Conservation (phyloP, 805 yeast genomes). For the Clavispora phyllophila region DNA sequence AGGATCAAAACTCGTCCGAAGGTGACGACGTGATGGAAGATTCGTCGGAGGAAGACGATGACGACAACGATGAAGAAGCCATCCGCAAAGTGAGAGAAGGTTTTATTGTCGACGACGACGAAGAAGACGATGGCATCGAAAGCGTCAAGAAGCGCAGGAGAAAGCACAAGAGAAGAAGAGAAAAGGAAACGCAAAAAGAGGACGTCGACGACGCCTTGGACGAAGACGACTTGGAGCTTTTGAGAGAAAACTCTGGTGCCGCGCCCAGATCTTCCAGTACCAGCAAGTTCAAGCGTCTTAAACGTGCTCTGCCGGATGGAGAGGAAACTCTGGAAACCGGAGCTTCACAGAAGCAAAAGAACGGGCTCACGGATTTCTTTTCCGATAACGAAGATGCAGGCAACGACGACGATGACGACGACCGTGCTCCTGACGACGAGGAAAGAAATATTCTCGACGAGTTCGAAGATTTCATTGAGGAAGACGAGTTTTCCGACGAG, state of each 20-base stretch:
- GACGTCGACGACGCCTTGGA: slow-evolving; percentile 65
- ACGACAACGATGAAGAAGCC: slow-evolving; percentile 84
- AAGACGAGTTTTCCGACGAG: slow-evolving; percentile 91
- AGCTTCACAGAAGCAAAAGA: slow-evolving; percentile 5
- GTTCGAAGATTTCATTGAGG: slow-evolving; percentile 95
- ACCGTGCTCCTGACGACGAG: slow-evolving; percentile 13
- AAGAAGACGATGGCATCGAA: slow-evolving; percentile 43
- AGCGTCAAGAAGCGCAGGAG: slow-evolving; percentile 18
- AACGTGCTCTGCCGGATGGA: slow-evolving; percentile 50
- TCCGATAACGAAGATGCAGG: slow-evolving; percentile 48
- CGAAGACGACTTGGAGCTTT: slow-evolving; percentile 89
- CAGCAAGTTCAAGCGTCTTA: slow-evolving; percentile 71
- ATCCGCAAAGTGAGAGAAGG: slow-evolving; percentile 80
- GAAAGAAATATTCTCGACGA: slow-evolving; percentile 59
- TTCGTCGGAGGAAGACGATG: slow-evolving; percentile 87
- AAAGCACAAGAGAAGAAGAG: slow-evolving; percentile 20
- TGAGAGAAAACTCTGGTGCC: slow-evolving; percentile 89
- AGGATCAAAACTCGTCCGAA: slow-evolving; percentile 29
- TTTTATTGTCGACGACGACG: slow-evolving; percentile 90
- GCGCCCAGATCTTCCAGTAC: slow-evolving; percentile 28
- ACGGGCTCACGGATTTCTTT: slow-evolving; percentile 62
- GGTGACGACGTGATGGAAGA: slow-evolving; percentile 45
- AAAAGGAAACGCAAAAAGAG: slow-evolving; percentile 4
- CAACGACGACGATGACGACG: slow-evolving; percentile 30
- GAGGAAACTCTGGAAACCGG: slow-evolving; percentile 10